These are phyloP conservation scores for Radiomyces spectabilis DNA, from an alignment of 192 early-diverging fungal genomes.

Conservation along the genomic window DNA sequence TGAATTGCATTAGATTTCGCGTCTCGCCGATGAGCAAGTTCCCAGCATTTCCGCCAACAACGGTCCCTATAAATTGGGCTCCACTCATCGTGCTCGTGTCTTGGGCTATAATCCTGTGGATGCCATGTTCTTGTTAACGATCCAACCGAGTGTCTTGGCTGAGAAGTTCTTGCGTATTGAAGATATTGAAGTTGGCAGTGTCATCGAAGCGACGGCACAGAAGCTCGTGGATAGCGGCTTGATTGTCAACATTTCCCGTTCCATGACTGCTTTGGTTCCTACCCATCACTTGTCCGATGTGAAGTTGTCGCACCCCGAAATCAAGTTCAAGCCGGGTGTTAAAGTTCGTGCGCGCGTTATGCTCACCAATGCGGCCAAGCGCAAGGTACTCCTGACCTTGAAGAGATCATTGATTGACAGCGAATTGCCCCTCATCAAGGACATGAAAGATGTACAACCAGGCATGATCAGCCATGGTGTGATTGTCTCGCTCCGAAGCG, in stretches of 20 bases:
- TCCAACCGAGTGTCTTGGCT: conserved; percentile 61
- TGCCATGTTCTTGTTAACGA: conserved; percentile 61
- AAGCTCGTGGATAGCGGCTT: conserved; percentile 48
- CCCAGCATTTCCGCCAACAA: conserved; percentile 39
- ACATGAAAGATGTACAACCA: conserved; percentile 49
- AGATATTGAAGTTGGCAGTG: conserved; percentile 59
- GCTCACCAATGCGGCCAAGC: conserved; percentile 39
- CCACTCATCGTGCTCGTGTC: conserved; percentile 70
- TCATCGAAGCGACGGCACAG: conserved; percentile 45
- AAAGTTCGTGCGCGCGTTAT: conserved; percentile 64
- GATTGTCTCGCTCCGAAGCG: conserved; percentile 47
- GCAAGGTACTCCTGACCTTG: conserved; percentile 63
- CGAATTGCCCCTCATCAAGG: conserved; percentile 55
- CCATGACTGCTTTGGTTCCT: conserved; percentile 65
- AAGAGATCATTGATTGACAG: conserved; percentile 70
- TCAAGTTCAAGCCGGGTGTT: conserved; percentile 70
- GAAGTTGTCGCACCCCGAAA: conserved; percentile 57
- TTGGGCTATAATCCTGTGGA: conserved; percentile 73
- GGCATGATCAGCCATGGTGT: conserved; percentile 60
- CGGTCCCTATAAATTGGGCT: conserved; percentile 58
- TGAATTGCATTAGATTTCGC: conserved; percentile 41
- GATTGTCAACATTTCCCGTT: conserved; percentile 45
- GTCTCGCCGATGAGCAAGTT: conserved; percentile 60
- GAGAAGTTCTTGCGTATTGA: conserved; percentile 58
- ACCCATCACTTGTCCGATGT: conserved; percentile 72